Percentiles rank a stretch among this genome's conserved stretches.
Conservation (phyloP, 1,139 yeast genomes). For the Zhuliangozyma blackwelliae region DNA sequence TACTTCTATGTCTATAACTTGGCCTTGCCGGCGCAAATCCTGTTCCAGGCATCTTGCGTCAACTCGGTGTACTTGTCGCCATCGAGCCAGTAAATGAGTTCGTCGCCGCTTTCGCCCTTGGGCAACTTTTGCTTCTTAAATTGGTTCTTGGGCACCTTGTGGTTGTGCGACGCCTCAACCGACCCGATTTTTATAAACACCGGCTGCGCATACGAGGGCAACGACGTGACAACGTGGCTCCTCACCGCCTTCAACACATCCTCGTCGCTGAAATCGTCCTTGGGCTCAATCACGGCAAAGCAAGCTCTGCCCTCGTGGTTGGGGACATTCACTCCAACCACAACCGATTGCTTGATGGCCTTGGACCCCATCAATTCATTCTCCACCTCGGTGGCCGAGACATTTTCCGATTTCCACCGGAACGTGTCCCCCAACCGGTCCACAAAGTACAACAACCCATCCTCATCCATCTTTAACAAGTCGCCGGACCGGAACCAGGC, state of each 20-base stretch:
- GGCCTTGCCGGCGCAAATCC: conserved; percentile 39
- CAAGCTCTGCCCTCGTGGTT: conserved; percentile 96
- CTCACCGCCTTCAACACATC: conserved; percentile 31
- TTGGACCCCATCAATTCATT: conserved; percentile 58
- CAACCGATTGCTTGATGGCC: conserved; percentile 64
- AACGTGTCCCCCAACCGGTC: conserved; percentile 95
- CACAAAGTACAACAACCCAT: conserved; percentile 75
- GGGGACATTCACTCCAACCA: conserved; percentile 85
- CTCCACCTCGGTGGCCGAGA: conserved; percentile 91
- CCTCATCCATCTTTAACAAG: conserved; percentile 62
- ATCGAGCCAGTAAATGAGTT: conserved; percentile 68
- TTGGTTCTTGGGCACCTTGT: conserved; percentile 76
- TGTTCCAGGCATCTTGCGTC: conserved; percentile 56
- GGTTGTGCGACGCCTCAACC: conserved; percentile 73
- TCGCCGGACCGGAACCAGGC: conserved; percentile 93
- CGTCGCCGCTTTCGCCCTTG: conserved; percentile 57
- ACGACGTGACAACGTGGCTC: conserved; percentile 35
- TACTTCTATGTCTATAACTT: conserved; percentile 22
- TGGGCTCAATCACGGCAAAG: conserved; percentile 67
- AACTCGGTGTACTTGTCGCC: conserved; percentile 53
- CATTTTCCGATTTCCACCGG: conserved; percentile 97
- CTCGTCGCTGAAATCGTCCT: conserved; percentile 22
- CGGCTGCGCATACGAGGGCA: conserved; percentile 91
- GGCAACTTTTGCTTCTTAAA: conserved; percentile 80
- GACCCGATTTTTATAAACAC: conserved; percentile 65